These are phyloP conservation scores for Neonectria magnoliae DNA, from an alignment of 2,329 filamentous ascomycete genomes.

Conservation along the genomic window DNA sequence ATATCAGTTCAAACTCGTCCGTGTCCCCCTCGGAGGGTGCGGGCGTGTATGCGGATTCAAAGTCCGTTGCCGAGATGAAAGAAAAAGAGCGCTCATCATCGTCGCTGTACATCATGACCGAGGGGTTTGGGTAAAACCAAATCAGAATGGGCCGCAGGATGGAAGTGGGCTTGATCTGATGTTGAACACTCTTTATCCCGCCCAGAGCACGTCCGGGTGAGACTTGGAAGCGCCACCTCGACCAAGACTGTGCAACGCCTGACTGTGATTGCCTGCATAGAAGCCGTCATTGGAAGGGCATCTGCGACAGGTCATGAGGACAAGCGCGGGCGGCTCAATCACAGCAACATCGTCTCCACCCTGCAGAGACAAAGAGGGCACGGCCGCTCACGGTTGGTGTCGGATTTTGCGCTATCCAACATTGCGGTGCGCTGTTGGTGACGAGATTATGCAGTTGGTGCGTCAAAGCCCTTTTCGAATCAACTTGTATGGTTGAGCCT, in stretches of 20 bases:
- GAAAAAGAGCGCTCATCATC: slow-evolving; percentile 44
- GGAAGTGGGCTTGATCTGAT: slow-evolving; percentile 15
- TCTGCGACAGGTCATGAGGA: slow-evolving; percentile 31
- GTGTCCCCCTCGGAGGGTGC: slow-evolving; percentile 40
- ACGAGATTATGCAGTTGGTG: slow-evolving; percentile 33
- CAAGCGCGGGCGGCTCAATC: slow-evolving; percentile 26
- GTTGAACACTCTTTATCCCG: slow-evolving; percentile 30
- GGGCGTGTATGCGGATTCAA: slow-evolving; percentile 38
- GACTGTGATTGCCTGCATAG: slow-evolving; percentile 21
- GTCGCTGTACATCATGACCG: slow-evolving; percentile 37
- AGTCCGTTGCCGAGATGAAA: slow-evolving; percentile 42
- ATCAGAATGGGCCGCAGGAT: neutral
- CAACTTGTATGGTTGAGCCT: slow-evolving; percentile 32
- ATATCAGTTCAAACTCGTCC: slow-evolving; percentile 45
- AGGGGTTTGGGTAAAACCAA: neutral
- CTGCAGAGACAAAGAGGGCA: slow-evolving; percentile 18
- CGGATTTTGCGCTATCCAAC: slow-evolving; percentile 16
- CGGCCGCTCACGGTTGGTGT: slow-evolving; percentile 22
- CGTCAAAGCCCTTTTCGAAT: slow-evolving; percentile 30
- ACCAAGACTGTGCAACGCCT: slow-evolving; percentile 33
- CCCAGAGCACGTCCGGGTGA: slow-evolving; percentile 15
- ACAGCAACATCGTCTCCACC: slow-evolving; percentile 19
- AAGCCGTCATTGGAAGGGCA: slow-evolving; percentile 17
- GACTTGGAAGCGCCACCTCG: slow-evolving; percentile 25
- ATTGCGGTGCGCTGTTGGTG: slow-evolving; percentile 36